Evolutionary conservation across 2,329 filamentous ascomycete species (phyloP).

Genomic region (Pseudogymnoascus sp.): DNA sequence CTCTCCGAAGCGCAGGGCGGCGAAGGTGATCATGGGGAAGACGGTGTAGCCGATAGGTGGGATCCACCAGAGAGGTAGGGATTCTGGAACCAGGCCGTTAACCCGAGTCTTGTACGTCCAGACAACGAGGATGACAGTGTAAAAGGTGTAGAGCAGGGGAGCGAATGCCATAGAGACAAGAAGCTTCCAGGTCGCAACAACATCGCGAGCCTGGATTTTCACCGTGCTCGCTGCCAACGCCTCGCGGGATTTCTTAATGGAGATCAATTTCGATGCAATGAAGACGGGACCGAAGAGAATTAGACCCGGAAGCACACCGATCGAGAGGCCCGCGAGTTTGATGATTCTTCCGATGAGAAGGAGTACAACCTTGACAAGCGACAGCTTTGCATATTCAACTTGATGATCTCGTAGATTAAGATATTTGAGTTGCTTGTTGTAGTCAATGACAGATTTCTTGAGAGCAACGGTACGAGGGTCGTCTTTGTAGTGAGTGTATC

Average conservation of each 20-base stretch:
- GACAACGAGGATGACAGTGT: slow-evolving; percentile 64
- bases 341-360: slow-evolving; percentile 71
- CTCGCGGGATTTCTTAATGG: slow-evolving; percentile 70
- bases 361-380: slow-evolving; percentile 64
- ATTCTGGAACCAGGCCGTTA: slow-evolving; percentile 71
- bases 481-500: slow-evolving; percentile 87
- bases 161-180: slow-evolving; percentile 79
- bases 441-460: slow-evolving; percentile 67
- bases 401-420: slow-evolving; percentile 90
- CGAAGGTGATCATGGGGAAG: slow-evolving; percentile 85
- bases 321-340: slow-evolving; percentile 68
- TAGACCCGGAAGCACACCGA: slow-evolving; percentile 78
- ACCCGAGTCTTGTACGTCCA: slow-evolving; percentile 77
- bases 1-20: slow-evolving; percentile 88
- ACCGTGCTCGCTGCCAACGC: slow-evolving; percentile 79
- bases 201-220: slow-evolving; percentile 80
- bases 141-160: slow-evolving; percentile 73
- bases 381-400: slow-evolving; percentile 83
- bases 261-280: slow-evolving; percentile 74
- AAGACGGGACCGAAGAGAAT: slow-evolving; percentile 85
- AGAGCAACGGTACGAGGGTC: slow-evolving; percentile 74
- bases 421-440: slow-evolving; percentile 79
- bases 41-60: slow-evolving; percentile 67
- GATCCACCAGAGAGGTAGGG: slow-evolving; percentile 71
- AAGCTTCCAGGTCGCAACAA: slow-evolving; percentile 91